phyloP scores from a whole-genome alignment of 2,329 filamentous ascomycete genomes.

The Amauroascus niger region DNA sequence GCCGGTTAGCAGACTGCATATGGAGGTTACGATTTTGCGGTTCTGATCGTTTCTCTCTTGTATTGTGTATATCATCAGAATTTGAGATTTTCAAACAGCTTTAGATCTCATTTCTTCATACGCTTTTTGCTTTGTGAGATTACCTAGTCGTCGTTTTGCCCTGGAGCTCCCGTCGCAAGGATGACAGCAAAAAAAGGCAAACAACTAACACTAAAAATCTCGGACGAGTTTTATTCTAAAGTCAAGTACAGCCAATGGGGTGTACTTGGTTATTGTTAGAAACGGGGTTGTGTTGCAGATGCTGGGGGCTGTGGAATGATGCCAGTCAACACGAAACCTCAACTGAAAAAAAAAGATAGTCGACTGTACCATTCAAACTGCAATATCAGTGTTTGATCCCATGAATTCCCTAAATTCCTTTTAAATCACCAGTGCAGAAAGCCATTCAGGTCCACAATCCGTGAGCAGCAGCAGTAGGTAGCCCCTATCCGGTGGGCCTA shows the following conservation, averaged over 20 bases:
- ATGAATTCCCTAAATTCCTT: too few relatives aligned
- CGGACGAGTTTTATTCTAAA: neutral
- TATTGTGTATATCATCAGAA: conserved; percentile 38
- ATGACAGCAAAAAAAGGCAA: neutral
- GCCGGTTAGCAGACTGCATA: neutral
- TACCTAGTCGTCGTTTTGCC: neutral
- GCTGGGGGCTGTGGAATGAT: neutral
- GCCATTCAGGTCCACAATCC: neutral
- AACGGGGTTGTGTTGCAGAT: neutral
- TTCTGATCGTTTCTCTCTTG: conserved; percentile 24
- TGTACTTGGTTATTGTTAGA: neutral
- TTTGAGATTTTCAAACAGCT: conserved; percentile 13
- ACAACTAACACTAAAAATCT: neutral
- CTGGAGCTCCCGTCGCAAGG: neutral
- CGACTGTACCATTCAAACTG: too few relatives aligned
- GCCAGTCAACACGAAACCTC: neutral
- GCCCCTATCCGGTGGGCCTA: too few relatives aligned
- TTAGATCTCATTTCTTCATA: conserved; percentile 1
- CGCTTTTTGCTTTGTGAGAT: neutral
- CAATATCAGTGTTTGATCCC: too few relatives aligned
- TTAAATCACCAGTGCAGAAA: neutral
- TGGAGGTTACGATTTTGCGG: conserved; percentile 6
- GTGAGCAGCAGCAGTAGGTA: too few relatives aligned
- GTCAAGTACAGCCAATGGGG: neutral
- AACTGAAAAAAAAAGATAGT: too few relatives aligned